Percentiles rank a stretch among this genome's conserved stretches.
Conservation (phyloP, 2,329 filamentous ascomycete species). For the Pyrenophora tritici-repentis region DNA sequence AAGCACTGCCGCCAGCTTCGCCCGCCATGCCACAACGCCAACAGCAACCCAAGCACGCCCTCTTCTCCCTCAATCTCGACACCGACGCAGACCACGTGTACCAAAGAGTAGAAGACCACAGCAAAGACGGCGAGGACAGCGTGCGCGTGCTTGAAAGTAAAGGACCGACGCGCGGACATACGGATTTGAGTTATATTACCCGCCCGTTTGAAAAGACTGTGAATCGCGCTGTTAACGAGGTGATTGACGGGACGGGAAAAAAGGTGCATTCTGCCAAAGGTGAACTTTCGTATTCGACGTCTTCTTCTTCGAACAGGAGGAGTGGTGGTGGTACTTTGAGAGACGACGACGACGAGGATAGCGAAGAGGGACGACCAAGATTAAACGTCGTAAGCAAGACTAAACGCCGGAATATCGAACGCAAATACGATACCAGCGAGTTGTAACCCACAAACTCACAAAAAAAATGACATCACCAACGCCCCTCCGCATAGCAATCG, state of each 20-base stretch:
- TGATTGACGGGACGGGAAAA: conserved; percentile 34
- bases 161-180: conserved; percentile 41
- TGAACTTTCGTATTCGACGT: conserved; percentile 26
- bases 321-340: neutral
- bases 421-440: conserved; percentile 42
- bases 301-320: conserved; percentile 5
- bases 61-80: conserved; percentile 48
- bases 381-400: conserved; percentile 16
- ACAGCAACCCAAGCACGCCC: conserved; percentile 35
- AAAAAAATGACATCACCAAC: neutral
- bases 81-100: conserved; percentile 48
- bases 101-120: conserved; percentile 46
- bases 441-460: conserved; percentile 19
- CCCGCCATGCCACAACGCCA: conserved; percentile 12
- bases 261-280: conserved; percentile 30
- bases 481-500: conserved; percentile 64
- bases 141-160: conserved; percentile 43
- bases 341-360: conserved; percentile 11
- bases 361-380: neutral
- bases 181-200: conserved; percentile 41
- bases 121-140: conserved; percentile 36
- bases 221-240: conserved; percentile 38
- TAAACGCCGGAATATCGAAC: conserved; percentile 25
- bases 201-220: conserved; percentile 46
- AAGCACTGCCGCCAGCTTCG: conserved; percentile 13